Percentiles rank a stretch among this genome's conserved stretches.
phyloP scores from a whole-genome alignment of 257 asterid genomes.

The Solanum medicagineum region DNA sequence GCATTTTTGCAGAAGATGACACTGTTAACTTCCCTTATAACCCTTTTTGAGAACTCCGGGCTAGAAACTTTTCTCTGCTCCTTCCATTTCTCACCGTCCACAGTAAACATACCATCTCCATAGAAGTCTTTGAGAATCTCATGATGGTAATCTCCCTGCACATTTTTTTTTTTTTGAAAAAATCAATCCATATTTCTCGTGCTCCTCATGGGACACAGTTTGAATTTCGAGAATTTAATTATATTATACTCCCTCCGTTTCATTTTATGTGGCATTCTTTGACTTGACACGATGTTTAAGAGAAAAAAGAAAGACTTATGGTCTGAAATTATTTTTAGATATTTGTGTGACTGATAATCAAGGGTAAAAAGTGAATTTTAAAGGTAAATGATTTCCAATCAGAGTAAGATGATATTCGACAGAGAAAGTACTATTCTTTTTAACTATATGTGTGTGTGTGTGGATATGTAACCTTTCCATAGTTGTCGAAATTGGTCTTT shows the following conservation, averaged over 20 bases:
- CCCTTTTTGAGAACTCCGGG: conserved; percentile 32
- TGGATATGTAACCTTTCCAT: conserved; percentile 24
- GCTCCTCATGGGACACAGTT: not conserved
- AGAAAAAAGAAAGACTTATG: too few relatives aligned
- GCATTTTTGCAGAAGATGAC: conserved; percentile 25
- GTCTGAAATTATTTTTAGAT: too few relatives aligned
- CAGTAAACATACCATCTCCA: conserved; percentile 41
- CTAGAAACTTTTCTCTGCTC: conserved; percentile 39
- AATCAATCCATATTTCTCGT: not conserved
- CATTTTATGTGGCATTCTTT: too few relatives aligned
- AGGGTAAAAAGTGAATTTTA: too few relatives aligned
- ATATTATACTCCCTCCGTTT: rapidly evolving
- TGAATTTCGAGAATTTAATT: not conserved
- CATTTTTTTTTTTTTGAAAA: not conserved
- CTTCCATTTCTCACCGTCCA: conserved; percentile 35
- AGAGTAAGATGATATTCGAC: too few relatives aligned
- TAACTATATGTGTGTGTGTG: not conserved
- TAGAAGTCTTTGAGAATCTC: conserved; percentile 20
- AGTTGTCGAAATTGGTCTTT: conserved; percentile 31
- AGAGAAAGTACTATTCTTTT: not conserved
- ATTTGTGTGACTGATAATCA: too few relatives aligned
- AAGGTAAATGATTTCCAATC: too few relatives aligned
- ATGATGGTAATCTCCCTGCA: not conserved
- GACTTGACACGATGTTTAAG: too few relatives aligned
- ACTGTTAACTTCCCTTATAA: conserved; percentile 30